Conservation (phyloP, 805 yeast species). For the Candida ortonii region DNA sequence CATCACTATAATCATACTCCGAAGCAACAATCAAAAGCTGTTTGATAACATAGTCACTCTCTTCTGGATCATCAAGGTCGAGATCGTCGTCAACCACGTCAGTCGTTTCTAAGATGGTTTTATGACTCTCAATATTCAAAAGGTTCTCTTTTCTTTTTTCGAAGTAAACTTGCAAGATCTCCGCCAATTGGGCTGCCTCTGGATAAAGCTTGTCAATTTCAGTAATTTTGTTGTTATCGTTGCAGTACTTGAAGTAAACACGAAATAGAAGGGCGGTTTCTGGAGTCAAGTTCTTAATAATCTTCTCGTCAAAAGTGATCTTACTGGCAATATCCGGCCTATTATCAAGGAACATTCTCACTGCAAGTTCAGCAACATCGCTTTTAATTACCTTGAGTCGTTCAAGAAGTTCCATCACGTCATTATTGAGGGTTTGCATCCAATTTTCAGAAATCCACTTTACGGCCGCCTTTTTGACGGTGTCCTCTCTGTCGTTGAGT, state of each 20-base stretch:
- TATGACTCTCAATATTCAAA: slow-evolving; percentile 24
- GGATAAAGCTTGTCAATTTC: slow-evolving; percentile 70
- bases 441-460: slow-evolving; percentile 69
- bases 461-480: slow-evolving; percentile 69
- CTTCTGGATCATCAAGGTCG: slow-evolving; percentile 47
- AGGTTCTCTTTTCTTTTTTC: slow-evolving; percentile 39
- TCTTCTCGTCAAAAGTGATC: slow-evolving; percentile 57
- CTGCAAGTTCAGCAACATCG: slow-evolving; percentile 62
- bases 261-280: slow-evolving; percentile 75
- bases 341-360: slow-evolving; percentile 58
- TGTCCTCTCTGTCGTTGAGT: slow-evolving; percentile 75
- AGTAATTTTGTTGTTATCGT: slow-evolving; percentile 47
- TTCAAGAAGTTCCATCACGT: slow-evolving; percentile 68
- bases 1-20: slow-evolving; percentile 83
- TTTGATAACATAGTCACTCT: slow-evolving; percentile 67
- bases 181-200: slow-evolving; percentile 71
- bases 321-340: slow-evolving; percentile 62
- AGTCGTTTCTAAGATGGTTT: slow-evolving; percentile 18
- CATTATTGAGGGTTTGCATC: slow-evolving; percentile 66
- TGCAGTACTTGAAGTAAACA: slow-evolving; percentile 63
- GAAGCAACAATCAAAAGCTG: slow-evolving; percentile 68
- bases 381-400: slow-evolving; percentile 68
- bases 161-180: slow-evolving; percentile 54
- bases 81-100: slow-evolving; percentile 20
- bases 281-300: slow-evolving; percentile 68